Evolutionary conservation across 2,329 filamentous ascomycete genomes (phyloP).

Genomic region (Lachnellula subtilissima): DNA sequence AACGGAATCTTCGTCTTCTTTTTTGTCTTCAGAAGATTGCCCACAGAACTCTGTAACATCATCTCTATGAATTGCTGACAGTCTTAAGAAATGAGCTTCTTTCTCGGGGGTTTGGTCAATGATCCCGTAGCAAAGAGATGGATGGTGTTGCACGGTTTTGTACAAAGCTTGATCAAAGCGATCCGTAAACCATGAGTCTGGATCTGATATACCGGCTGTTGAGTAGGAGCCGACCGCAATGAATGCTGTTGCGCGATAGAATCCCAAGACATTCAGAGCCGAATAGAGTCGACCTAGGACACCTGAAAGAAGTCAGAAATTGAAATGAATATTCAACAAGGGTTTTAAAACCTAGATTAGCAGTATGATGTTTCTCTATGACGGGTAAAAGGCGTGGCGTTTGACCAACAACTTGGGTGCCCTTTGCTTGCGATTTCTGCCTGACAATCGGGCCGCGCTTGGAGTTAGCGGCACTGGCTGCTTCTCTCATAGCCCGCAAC

Average conservation of each 20-base stretch:
- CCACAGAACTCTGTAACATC: slow-evolving; percentile 6
- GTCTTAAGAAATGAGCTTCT: slow-evolving; percentile 7
- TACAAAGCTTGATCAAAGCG: neutral
- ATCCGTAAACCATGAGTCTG: neutral
- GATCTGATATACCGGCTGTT: neutral
- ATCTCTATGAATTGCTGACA: slow-evolving; percentile 2
- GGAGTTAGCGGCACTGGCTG: neutral
- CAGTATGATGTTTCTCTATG: neutral
- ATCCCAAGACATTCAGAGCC: neutral
- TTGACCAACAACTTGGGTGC: too few species aligned
- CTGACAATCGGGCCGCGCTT: too few species aligned
- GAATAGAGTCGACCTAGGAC: neutral
- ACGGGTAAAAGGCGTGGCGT: too few species aligned
- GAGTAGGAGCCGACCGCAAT: neutral
- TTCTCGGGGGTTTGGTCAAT: neutral
- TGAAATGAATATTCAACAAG: neutral
- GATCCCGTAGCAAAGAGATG: slow-evolving; percentile 10
- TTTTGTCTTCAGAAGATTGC: neutral
- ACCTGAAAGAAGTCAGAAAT: neutral
- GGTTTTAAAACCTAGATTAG: neutral
- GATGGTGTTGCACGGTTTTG: slow-evolving; percentile 8
- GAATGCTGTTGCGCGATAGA: neutral
- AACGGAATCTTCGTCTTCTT: neutral
- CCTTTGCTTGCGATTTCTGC: too few species aligned
- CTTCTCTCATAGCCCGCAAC: slow-evolving; percentile 18